phyloP scores from a whole-genome alignment of 1,284 basidiomycete species.

The Afroboletus lepidellus region DNA sequence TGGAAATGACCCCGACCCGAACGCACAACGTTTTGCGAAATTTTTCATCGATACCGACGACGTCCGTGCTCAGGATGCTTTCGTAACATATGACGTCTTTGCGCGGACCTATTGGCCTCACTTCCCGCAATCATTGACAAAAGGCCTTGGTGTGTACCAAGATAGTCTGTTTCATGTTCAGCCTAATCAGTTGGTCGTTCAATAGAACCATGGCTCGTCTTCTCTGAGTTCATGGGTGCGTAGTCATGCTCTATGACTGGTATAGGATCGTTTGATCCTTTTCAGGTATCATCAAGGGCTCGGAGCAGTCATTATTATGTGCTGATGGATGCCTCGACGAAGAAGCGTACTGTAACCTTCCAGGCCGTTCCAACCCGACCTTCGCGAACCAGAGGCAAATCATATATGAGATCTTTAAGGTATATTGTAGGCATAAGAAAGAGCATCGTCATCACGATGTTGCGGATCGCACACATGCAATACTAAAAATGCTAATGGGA shows the following conservation, averaged over 20 bases:
- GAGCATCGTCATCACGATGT: constrained; percentile 51
- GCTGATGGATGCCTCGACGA: constrained; percentile 42
- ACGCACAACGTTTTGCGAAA: constrained; percentile 7
- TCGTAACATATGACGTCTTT: constrained; percentile 54
- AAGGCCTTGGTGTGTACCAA: constrained; percentile 48
- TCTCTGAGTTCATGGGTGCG: constrained; percentile 65
- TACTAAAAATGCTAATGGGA: constrained; percentile 42
- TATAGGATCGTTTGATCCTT: not conserved
- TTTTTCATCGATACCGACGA: constrained; percentile 22
- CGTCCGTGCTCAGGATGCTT: constrained; percentile 16
- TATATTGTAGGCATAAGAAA: constrained; percentile 50
- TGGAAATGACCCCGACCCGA: constrained; percentile 1
- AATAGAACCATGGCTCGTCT: constrained; percentile 61
- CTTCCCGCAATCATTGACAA: constrained; percentile 54
- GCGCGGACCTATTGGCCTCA: constrained; percentile 59
- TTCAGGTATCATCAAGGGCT: constrained; percentile 67
- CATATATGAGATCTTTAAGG: constrained; percentile 57
- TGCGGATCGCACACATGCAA: constrained; percentile 63
- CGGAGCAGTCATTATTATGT: constrained; percentile 45
- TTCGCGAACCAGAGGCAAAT: constrained; percentile 49
- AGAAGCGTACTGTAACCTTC: constrained; percentile 46
- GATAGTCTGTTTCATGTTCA: not conserved
- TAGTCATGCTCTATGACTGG: not conserved
- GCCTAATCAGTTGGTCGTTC: not conserved
- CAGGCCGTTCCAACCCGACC: constrained; percentile 50